Evolutionary conservation across 2,329 filamentous ascomycete genomes (phyloP).

Genomic region (Botrytis cinerea): DNA sequence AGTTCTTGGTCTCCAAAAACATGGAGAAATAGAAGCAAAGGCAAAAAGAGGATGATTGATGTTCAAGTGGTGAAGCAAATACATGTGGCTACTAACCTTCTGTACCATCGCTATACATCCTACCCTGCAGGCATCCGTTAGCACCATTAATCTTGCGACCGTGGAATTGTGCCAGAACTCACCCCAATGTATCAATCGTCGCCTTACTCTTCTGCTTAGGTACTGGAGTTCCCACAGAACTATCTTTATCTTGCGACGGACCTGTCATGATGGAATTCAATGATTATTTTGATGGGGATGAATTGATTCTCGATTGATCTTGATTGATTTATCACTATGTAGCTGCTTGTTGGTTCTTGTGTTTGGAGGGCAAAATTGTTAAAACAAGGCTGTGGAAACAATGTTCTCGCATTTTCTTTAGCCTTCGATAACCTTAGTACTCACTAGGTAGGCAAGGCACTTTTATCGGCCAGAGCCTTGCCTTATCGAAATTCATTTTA

Average conservation of each 20-base stretch:
- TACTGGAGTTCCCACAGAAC: slow-evolving; percentile 56
- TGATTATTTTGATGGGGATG: neutral
- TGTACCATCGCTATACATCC: slow-evolving; percentile 44
- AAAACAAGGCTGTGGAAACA: neutral
- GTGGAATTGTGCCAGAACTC: slow-evolving; percentile 42
- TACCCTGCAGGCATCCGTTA: slow-evolving; percentile 36
- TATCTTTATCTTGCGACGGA: slow-evolving; percentile 46
- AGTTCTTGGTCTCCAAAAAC: neutral
- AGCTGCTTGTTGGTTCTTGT: neutral
- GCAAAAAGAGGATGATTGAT: neutral
- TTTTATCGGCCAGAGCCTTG: neutral
- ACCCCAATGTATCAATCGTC: slow-evolving; percentile 81
- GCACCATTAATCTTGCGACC: slow-evolving; percentile 24
- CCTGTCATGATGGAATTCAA: slow-evolving; percentile 54
- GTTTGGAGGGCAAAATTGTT: neutral
- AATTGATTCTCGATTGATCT: slow-evolving; percentile 31
- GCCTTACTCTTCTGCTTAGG: slow-evolving; percentile 74
- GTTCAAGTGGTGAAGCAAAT: neutral
- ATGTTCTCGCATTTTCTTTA: neutral
- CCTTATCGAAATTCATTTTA: slow-evolving; percentile 28
- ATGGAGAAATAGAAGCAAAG: neutral
- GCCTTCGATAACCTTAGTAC: neutral
- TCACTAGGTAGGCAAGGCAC: neutral
- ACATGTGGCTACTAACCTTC: slow-evolving; percentile 36
- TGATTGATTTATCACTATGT: neutral